Evolutionary conservation across 192 early-diverging fungal genomes (phyloP), one percentile per base, ranked within the genome.

Genomic region (Coemansia sp.): DNA sequence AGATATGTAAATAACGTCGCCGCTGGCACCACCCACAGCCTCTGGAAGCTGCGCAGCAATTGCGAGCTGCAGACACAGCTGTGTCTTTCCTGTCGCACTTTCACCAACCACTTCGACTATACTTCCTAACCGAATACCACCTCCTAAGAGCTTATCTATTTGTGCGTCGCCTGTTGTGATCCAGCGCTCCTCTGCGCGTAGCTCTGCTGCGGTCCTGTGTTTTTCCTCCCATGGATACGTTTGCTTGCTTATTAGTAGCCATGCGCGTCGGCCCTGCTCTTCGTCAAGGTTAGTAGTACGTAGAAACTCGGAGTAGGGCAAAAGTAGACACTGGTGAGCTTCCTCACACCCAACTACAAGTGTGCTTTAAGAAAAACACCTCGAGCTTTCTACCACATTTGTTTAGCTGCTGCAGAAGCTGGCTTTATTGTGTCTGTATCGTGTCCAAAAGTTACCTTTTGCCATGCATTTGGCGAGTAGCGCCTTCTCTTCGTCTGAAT

Each of bases 11-110:
- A 89, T 75, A 1, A 81, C 87, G 3, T 61, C 86, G 26, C 86
- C 87, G 7, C 76, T 78, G 10, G 89, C 74, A 0, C 86, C 87
- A 7, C 91, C 89, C 7, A 70, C 26, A 1, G 71, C 51, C 23
- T 49, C 52, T 8, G 90, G 88, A 30, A 88, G 70, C 58, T 94
- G 90, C 0, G 82, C 88, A 10, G 85, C 84, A 7, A 93, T 64
- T 30, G 87, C 86, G 30, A 95, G 68, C 68, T 97, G 95, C 52
- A 97, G 65, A 24, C 88, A 89, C 7, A 97, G 66, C 60, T 93
- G 92, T 0, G 95, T 92, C 62, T 97, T 97, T 18, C 95, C 95
- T 3, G 86, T 76, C 24, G 85, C 87, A 57, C 90, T 93, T 65
- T 89, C 88, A 4, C 90, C 90, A 0, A 89, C 88, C 12, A 92